Percentiles rank a stretch among this genome's conserved stretches.
These are phyloP conservation scores for Fomitopsis pinicola DNA, from an alignment of 1,284 basidiomycete genomes.

Conservation along the genomic window DNA sequence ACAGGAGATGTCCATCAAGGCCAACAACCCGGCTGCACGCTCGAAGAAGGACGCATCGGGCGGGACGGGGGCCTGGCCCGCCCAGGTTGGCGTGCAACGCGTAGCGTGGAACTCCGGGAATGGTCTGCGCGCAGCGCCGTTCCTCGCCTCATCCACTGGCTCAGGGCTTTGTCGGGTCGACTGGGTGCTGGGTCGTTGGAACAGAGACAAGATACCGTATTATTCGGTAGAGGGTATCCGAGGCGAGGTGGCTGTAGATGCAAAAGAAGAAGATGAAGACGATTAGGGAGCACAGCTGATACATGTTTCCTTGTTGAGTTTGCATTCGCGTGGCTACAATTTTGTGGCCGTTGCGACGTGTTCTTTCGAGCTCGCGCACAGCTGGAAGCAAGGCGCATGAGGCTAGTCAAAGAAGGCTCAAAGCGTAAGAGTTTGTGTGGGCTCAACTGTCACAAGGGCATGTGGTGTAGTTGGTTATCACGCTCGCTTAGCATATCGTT, in stretches of 20 bases:
- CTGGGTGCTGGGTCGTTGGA: conserved; percentile 64
- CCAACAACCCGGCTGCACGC: conserved; percentile 13
- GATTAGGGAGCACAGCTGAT: neutral
- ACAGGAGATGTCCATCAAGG: conserved; percentile 56
- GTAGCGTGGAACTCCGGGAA: conserved; percentile 77
- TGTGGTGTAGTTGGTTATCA: conserved; percentile 15
- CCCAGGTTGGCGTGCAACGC: conserved; percentile 70
- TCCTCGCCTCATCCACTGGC: conserved; percentile 76
- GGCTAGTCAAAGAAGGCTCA: too few relatives aligned
- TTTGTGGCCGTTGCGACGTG: too few relatives aligned
- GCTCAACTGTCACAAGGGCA: neutral
- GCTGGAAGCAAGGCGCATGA: too few relatives aligned
- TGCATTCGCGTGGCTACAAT: too few relatives aligned
- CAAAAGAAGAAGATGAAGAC: neutral
- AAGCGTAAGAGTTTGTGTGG: too few relatives aligned
- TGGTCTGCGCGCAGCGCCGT: conserved; percentile 59
- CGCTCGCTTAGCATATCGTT: conserved; percentile 8
- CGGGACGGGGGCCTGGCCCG: conserved; percentile 69
- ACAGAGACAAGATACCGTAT: conserved; percentile 60
- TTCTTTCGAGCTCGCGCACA: too few relatives aligned
- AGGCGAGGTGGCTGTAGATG: conserved; percentile 20
- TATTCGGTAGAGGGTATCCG: conserved; percentile 43
- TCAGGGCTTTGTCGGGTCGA: conserved; percentile 87
- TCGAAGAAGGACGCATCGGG: conserved; percentile 27
- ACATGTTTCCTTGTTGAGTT: too few relatives aligned